Conservation (phyloP, 768 basidiomycete species). For the Fomitopsis pulvina region DNA sequence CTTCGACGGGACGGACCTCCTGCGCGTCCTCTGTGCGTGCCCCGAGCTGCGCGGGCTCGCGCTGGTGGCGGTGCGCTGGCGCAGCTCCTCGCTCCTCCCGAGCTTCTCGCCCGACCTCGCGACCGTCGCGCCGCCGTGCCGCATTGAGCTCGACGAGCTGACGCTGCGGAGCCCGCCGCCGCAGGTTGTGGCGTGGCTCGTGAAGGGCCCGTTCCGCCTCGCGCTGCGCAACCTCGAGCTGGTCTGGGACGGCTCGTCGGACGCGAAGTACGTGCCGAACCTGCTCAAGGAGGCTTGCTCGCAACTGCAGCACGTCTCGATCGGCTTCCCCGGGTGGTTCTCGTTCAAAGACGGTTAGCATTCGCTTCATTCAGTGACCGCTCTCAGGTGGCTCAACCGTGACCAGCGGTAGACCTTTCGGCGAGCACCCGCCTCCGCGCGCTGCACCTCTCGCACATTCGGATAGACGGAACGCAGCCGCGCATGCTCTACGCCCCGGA, state of each 20-base stretch:
- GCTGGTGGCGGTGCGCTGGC: background rate
- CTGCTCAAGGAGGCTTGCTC: background rate
- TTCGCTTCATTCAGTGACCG: background rate
- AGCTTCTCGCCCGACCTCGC: background rate
- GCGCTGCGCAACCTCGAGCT: background rate
- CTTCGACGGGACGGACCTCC: slow-evolving; percentile 4
- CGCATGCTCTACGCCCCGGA: slow-evolving; percentile 1
- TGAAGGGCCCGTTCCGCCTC: background rate
- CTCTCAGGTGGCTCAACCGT: background rate
- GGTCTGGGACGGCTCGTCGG: background rate
- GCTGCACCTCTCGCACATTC: background rate
- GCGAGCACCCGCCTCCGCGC: background rate
- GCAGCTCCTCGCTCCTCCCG: background rate
- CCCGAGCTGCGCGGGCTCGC: background rate
- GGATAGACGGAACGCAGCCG: background rate
- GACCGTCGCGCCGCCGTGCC: background rate
- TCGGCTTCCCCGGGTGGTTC: background rate
- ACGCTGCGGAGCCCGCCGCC: background rate
- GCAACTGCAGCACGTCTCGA: background rate
- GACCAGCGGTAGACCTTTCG: background rate
- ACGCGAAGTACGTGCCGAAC: background rate
- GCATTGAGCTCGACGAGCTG: slow-evolving; percentile 1
- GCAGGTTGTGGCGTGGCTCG: slow-evolving; percentile 1
- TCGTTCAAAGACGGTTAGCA: background rate
- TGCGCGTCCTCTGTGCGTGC: slow-evolving; percentile 1